A percentile compares a stretch with the other conserved stretches of the same genome.
Conservation (phyloP, 345 rosid genomes). For the Eucalyptus urophylla region DNA sequence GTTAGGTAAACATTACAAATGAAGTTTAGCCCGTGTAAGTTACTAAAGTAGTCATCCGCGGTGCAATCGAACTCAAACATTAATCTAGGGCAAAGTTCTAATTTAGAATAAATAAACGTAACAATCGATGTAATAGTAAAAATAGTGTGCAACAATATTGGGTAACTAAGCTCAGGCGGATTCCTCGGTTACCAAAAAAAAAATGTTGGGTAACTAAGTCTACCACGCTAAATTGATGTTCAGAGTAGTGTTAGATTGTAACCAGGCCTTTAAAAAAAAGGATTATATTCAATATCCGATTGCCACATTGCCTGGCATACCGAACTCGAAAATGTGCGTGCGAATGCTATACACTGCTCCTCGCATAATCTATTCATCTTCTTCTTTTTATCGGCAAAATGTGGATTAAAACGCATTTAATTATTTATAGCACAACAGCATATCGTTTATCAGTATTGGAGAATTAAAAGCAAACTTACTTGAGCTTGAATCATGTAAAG, state of each 20-base stretch:
- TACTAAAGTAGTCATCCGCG: neutral
- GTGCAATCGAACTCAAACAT: neutral
- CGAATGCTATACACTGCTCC: neutral
- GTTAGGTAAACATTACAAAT: neutral
- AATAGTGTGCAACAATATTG: neutral
- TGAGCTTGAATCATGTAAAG: constrained; percentile 24
- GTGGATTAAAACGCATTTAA: neutral
- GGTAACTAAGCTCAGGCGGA: neutral
- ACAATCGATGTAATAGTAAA: neutral
- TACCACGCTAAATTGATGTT: neutral
- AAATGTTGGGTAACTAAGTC: neutral
- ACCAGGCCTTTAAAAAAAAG: neutral
- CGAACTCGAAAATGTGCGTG: neutral
- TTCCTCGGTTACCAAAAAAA: no score
- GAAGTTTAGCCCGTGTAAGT: neutral
- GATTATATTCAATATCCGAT: neutral
- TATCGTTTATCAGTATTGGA: neutral
- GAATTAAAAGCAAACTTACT: constrained; percentile 3
- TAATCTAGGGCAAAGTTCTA: neutral
- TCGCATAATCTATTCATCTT: neutral
- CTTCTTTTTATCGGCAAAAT: neutral
- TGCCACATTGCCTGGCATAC: neutral
- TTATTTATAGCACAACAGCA: neutral
- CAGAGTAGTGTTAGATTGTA: neutral
- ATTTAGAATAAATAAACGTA: neutral